phyloP scores from a whole-genome alignment of 192 early-diverging fungal species.

The Umbelopsis ramanniana region DNA sequence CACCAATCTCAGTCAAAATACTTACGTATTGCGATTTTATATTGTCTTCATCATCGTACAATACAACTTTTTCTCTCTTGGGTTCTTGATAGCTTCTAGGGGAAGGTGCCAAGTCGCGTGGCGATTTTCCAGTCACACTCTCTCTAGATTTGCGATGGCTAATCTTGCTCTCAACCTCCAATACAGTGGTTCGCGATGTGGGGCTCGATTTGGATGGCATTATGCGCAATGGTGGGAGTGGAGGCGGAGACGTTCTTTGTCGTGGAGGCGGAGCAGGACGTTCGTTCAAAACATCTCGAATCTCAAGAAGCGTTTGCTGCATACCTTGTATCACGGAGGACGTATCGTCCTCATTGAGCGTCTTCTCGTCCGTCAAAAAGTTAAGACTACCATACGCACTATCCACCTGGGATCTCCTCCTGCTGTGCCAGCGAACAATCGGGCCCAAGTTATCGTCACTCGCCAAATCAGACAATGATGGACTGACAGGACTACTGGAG shows the following conservation, averaged over 20 bases:
- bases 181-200: neutral
- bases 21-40: slow-evolving; percentile 48
- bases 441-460: neutral
- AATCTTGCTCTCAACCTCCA: neutral
- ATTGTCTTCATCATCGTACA: slow-evolving; percentile 39
- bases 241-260: neutral
- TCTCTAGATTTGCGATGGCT: neutral
- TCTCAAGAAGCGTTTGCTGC: slow-evolving; percentile 10
- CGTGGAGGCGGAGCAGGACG: neutral
- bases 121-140: neutral
- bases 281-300: slow-evolving; percentile 6
- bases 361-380: neutral
- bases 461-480: neutral
- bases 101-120: neutral
- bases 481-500: neutral
- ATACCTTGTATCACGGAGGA: neutral
- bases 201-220: slow-evolving; percentile 30
- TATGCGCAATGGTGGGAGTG: neutral
- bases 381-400: slow-evolving; percentile 19
- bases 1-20: neutral
- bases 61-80: neutral
- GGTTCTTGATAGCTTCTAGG: neutral
- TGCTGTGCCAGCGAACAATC: slow-evolving; percentile 11
- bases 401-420: neutral
- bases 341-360: neutral